Base-by-base conservation (phyloP, 2,329 filamentous ascomycete genomes). In the Ascosphaera aggregata region DNA sequence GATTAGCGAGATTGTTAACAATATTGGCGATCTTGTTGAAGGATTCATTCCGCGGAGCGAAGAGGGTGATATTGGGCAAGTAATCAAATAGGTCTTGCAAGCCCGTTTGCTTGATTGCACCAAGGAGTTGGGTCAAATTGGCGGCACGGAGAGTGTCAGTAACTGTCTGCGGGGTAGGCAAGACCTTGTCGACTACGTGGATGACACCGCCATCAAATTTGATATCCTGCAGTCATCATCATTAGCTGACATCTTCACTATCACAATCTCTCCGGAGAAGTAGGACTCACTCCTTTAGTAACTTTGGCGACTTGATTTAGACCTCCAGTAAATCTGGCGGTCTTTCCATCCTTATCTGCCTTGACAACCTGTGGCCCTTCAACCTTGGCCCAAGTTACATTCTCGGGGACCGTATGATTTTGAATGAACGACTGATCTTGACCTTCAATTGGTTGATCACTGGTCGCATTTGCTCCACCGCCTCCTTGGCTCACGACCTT, bases 311-410 rank as follows among this genome's bases (percentile, higher is more conserved):
- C 63, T 31, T 58, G 49, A 39, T 63, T 60, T 5, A 70, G 48
- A 1, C 69, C 72, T 17, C 64, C 68, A 18, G 35, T 37, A 20
- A 74, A 44, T 37, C 40, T 38, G 73, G 60, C 1, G 2, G 67
- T 62, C 4, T 59, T 58, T 34, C 62, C 58, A 3, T 52, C 40
- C 2, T 48, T 43, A n/a, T 57, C 46, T 3, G 59, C 59, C 43
- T 69, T 57, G 3, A 76, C 62, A 8, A 66, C 59, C 49, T 76
- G 73, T 1, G 70, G 71, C 24, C 63, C 67, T 2, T 67, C 70
- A 9, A 76, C 63, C 41, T 72, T 73, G 45, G 65, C 58, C 49
- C 65, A 76, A 0, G 58, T 54, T 17, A 56, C 38, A 44, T 69
- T 63, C 15, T 55, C 65, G 40, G 76, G 54, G 5, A 65, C 49